These are phyloP conservation scores for Claviceps spartinae DNA, from an alignment of 2,329 filamentous ascomycete species.

Conservation along the genomic window DNA sequence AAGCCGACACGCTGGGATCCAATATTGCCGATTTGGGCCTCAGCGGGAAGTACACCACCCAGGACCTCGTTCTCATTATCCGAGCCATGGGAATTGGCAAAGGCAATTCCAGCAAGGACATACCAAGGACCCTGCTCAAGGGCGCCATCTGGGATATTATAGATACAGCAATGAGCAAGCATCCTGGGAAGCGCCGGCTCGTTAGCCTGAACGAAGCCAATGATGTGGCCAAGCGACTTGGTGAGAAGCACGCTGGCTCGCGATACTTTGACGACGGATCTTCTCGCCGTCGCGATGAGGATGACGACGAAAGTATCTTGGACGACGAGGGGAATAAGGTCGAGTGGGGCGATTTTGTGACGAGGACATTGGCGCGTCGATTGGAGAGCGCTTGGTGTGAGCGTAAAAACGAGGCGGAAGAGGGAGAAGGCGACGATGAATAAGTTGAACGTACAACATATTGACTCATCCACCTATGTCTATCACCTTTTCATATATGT, in stretches of 20 bases:
- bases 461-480: background rate
- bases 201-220: slow-evolving; percentile 43
- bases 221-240: slow-evolving; percentile 42
- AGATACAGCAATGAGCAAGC: slow-evolving; percentile 16
- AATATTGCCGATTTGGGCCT: slow-evolving; percentile 15
- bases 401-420: slow-evolving; percentile 7
- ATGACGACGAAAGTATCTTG: slow-evolving; percentile 10
- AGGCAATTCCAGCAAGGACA: slow-evolving; percentile 3
- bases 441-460: background rate
- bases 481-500: background rate
- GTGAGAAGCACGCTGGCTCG: slow-evolving; percentile 30
- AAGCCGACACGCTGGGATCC: slow-evolving; percentile 10
- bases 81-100: slow-evolving; percentile 14
- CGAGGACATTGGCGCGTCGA: slow-evolving; percentile 9
- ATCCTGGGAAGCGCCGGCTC: slow-evolving; percentile 30
- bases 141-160: slow-evolving; percentile 22
- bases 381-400: slow-evolving; percentile 11
- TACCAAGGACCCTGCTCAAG: slow-evolving; percentile 7
- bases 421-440: slow-evolving; percentile 4
- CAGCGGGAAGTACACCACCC: slow-evolving; percentile 14
- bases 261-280: slow-evolving; percentile 23
- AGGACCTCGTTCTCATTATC: slow-evolving; percentile 14
- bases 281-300: slow-evolving; percentile 14
- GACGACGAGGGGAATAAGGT: slow-evolving; percentile 11
- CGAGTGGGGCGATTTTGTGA: slow-evolving; percentile 19